phyloP scores from a whole-genome alignment of 1,284 basidiomycete species.

The Trametes versicolor region DNA sequence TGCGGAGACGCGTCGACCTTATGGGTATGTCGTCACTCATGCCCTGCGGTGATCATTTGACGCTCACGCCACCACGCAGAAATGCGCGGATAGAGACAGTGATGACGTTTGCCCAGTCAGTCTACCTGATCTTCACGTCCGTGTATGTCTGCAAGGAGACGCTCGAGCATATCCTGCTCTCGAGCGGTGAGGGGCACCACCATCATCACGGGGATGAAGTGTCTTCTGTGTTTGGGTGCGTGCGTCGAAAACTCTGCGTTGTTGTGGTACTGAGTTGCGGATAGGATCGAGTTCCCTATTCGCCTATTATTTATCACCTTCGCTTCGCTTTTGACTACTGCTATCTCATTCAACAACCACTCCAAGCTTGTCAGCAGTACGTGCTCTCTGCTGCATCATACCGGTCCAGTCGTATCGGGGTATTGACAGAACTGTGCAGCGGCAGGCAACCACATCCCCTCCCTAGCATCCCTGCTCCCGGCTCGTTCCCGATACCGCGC shows the following conservation, averaged over 20 bases:
- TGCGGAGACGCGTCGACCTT: constrained; percentile 57
- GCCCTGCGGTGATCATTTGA: neutral
- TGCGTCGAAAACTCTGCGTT: constrained; percentile 21
- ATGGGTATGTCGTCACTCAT: constrained; percentile 66
- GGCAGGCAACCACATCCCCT: constrained; percentile 63
- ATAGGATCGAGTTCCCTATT: constrained; percentile 77
- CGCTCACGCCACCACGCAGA: constrained; percentile 49
- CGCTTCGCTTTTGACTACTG: constrained; percentile 61
- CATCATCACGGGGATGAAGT: constrained; percentile 64
- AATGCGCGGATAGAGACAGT: constrained; percentile 81
- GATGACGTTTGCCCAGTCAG: constrained; percentile 86
- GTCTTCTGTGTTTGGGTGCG: constrained; percentile 52
- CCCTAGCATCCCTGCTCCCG: constrained; percentile 55
- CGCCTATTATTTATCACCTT: constrained; percentile 68
- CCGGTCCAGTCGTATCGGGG: neutral
- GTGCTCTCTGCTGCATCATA: constrained; percentile 39
- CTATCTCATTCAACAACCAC: constrained; percentile 72
- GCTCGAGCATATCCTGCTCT: constrained; percentile 83
- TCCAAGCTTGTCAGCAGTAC: constrained; percentile 72
- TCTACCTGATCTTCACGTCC: constrained; percentile 91
- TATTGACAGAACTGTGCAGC: constrained; percentile 45
- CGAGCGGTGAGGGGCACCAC: constrained; percentile 70
- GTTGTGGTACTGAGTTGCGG: constrained; percentile 7
- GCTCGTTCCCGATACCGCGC: constrained; percentile 49
- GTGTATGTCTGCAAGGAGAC: constrained; percentile 96